Base-by-base conservation (phyloP, 108 stramenopile genomes). In the Fragilariopsis cylindrus region DNA sequence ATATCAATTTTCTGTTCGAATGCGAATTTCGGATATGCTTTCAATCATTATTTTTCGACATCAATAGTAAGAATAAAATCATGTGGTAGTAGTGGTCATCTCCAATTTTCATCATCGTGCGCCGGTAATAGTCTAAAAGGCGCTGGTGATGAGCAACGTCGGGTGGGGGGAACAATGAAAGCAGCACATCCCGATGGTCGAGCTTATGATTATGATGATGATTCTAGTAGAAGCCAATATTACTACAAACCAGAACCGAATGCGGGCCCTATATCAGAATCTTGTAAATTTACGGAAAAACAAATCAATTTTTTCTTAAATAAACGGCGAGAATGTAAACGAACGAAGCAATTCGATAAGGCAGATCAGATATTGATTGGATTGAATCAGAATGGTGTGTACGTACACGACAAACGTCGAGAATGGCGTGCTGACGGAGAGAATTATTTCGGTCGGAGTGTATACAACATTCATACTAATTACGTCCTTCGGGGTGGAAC, bases 351-450 rank as follows among this genome's bases (percentile, higher is more conserved):
- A 48, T 92, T 82, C 55, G 57, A 64, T 9, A 52, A 19, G 15
- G 91, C 91, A 30, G 91, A 92, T 78, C 46, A 54, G 21, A 81
- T 89, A 52, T 85, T 88, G 70, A 60, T 7, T 30, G 77, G 82
- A 7, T 73, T 90, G 7, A 54, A 81, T 6, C 50, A 45, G 21
- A 46, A 41, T 41, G 87, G 86, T 42, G 86, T 91, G 19, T 79
- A 64, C 55, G 72, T 91, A 3, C 80, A 88, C 60, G 90, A 91
- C 69, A 77, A 71, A 9, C 7, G 30, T 16, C 83, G 84, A 65
- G 69, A 82, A 67, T 92, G 87, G 88, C 76, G 88, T 30, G 86
- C 77, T 8, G 90, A 91, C 70, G 88, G 87, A 44, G 74, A 68
- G n/a, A 63, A 45, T 11, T 72, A 75, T 21, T 85, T 81, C 54